Conservation (phyloP, 495 filamentous ascomycete genomes). For the Aspergillus homomorphus region DNA sequence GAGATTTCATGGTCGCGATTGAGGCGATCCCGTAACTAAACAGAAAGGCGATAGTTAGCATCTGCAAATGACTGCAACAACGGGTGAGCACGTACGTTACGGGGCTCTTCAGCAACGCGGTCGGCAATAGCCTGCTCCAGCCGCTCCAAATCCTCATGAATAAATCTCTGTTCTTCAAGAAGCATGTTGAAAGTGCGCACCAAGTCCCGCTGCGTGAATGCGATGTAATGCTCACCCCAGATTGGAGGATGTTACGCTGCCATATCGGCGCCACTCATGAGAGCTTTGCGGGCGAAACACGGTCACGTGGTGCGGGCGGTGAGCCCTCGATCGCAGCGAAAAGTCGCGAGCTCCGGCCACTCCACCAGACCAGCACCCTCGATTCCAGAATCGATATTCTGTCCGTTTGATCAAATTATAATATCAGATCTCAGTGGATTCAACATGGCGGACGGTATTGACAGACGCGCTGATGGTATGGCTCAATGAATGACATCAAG, state of each 20-base stretch:
- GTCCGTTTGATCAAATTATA: constrained; percentile 7
- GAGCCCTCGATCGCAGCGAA: constrained; percentile 21
- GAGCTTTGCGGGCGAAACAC: constrained; percentile 28
- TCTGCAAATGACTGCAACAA: background rate
- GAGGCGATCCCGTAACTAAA: constrained; percentile 77
- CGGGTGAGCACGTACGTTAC: constrained; percentile 58
- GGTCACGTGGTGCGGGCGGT: constrained; percentile 32
- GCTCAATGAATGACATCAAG: too few relatives aligned
- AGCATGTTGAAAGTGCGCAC: constrained; percentile 55
- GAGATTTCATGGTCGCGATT: constrained; percentile 87
- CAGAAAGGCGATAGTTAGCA: constrained; percentile 27
- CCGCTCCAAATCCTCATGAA: constrained; percentile 94
- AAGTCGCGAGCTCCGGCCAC: constrained; percentile 22
- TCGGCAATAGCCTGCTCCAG: constrained; percentile 92
- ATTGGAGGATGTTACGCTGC: constrained; percentile 3
- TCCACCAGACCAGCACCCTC: background rate
- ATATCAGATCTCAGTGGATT: constrained; percentile 6
- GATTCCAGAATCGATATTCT: constrained; percentile 7
- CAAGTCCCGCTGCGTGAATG: background rate
- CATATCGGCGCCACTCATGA: constrained; percentile 20
- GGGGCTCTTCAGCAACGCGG: constrained; percentile 80
- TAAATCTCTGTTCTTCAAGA: constrained; percentile 85
- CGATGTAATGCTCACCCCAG: background rate
- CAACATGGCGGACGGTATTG: constrained; percentile 90
- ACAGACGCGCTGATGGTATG: constrained; percentile 79